Evolutionary conservation across 805 yeast species (phyloP).

Genomic region (Cyberlindnera petersonii): DNA sequence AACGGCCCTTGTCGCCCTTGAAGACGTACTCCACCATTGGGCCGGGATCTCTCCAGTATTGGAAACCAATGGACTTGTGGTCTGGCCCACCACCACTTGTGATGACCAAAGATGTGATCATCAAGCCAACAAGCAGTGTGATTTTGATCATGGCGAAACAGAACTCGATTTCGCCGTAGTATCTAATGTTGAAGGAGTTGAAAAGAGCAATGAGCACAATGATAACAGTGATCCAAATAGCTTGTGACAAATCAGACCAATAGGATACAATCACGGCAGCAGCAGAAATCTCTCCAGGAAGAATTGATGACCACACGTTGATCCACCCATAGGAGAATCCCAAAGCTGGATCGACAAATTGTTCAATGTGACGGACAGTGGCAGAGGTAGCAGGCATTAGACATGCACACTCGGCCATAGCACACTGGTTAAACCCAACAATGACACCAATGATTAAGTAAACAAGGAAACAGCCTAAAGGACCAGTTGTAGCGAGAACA

Average conservation of each 20-base stretch:
- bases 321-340: conserved; percentile 3
- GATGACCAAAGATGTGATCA: conserved; percentile 1
- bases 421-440: conserved; percentile 1
- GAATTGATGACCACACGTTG: neutral
- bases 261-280: conserved; percentile 3
- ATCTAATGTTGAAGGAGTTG: conserved; percentile 1
- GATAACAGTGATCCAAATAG: conserved; percentile 2
- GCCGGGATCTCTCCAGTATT: conserved; percentile 1
- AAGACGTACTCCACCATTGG: conserved; percentile 3
- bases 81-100: conserved; percentile 3
- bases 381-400: conserved; percentile 3
- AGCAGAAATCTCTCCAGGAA: conserved; percentile 2
- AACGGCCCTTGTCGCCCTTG: neutral
- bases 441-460: conserved; percentile 1
- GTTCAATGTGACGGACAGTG: conserved; percentile 1
- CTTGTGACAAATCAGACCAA: conserved; percentile 5
- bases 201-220: neutral
- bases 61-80: conserved; percentile 2
- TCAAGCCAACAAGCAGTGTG: conserved; percentile 1
- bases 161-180: conserved; percentile 4
- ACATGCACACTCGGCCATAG: conserved; percentile 1
- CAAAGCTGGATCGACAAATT: conserved; percentile 2
- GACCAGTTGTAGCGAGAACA: conserved; percentile 1
- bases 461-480: conserved; percentile 2
- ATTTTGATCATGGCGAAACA: conserved; percentile 4